Conservation (phyloP, 2,329 filamentous ascomycete genomes). For the Ascocoryne sarcoides region DNA sequence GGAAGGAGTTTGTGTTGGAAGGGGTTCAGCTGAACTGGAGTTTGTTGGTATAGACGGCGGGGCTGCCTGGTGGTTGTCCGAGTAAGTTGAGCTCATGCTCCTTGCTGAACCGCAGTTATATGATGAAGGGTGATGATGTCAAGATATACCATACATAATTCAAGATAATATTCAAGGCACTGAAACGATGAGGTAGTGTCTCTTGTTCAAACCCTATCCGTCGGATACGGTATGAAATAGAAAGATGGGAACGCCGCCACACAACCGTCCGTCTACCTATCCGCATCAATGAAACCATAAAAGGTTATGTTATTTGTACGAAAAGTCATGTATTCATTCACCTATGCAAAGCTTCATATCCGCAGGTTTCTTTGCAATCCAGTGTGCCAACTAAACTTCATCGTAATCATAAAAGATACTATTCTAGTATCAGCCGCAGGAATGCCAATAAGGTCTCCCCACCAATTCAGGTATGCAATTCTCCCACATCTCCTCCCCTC, state of each 20-base stretch:
- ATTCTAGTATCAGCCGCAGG: slow-evolving; percentile 23
- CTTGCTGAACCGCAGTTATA: slow-evolving; percentile 5
- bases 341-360: slow-evolving; percentile 20
- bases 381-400: slow-evolving; percentile 7
- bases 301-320: neutral
- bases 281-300: too few species aligned
- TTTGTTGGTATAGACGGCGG: slow-evolving; percentile 9
- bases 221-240: too few species aligned
- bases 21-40: slow-evolving; percentile 9
- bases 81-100: slow-evolving; percentile 13
- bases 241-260: too few species aligned
- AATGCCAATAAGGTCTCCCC: slow-evolving; percentile 14
- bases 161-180: too few species aligned
- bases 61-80: slow-evolving; percentile 2
- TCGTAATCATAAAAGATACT: slow-evolving; percentile 16
- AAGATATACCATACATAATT: slow-evolving; percentile 14
- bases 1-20: slow-evolving; percentile 1
- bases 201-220: too few species aligned
- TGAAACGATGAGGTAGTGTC: too few species aligned
- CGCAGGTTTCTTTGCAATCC: slow-evolving; percentile 12
- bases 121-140: neutral
- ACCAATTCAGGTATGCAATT: slow-evolving; percentile 2
- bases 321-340: slow-evolving; percentile 19
- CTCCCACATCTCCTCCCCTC: slow-evolving; percentile 2
- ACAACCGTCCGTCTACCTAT: too few species aligned